These are phyloP conservation scores for Fusarium nelsonii DNA, from an alignment of 2,329 filamentous ascomycete genomes.

Conservation along the genomic window DNA sequence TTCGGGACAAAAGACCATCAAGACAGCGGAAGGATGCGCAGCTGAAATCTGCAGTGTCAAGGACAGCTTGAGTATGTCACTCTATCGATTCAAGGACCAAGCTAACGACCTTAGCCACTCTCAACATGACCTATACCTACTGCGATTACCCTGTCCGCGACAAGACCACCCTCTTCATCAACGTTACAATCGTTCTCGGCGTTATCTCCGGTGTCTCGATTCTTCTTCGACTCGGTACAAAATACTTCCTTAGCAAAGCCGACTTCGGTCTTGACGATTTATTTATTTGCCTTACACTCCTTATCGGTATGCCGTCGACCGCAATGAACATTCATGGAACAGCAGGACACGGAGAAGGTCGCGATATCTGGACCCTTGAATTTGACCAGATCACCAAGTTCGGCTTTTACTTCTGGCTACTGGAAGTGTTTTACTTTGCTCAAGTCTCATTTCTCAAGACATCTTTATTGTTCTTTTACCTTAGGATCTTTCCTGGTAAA, in stretches of 20 bases:
- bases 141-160: slow-evolving; percentile 31
- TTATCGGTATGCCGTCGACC: slow-evolving; percentile 40
- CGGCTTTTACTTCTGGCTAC: slow-evolving; percentile 49
- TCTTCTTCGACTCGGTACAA: slow-evolving; percentile 51
- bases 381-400: slow-evolving; percentile 43
- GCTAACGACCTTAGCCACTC: slow-evolving; percentile 6
- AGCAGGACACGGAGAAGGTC: slow-evolving; percentile 49
- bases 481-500: slow-evolving; percentile 55
- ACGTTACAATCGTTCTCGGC: slow-evolving; percentile 38
- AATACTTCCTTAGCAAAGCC: slow-evolving; percentile 46
- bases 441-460: slow-evolving; percentile 56
- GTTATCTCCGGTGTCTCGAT: slow-evolving; percentile 53
- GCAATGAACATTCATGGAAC: slow-evolving; percentile 44
- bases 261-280: slow-evolving; percentile 51
- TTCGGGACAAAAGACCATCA: slow-evolving; percentile 38
- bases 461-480: slow-evolving; percentile 58
- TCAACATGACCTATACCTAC: slow-evolving; percentile 32
- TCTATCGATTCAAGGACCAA: accelerated
- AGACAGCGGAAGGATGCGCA: slow-evolving; percentile 30
- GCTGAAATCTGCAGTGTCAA: slow-evolving; percentile 7
- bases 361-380: slow-evolving; percentile 52
- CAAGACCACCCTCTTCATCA: slow-evolving; percentile 29
- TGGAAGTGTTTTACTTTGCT: slow-evolving; percentile 56
- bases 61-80: slow-evolving; percentile 20
- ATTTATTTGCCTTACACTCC: slow-evolving; percentile 41